Base-by-base conservation (phyloP, 805 yeast genomes). In the Scheffersomyces amazonensis region DNA sequence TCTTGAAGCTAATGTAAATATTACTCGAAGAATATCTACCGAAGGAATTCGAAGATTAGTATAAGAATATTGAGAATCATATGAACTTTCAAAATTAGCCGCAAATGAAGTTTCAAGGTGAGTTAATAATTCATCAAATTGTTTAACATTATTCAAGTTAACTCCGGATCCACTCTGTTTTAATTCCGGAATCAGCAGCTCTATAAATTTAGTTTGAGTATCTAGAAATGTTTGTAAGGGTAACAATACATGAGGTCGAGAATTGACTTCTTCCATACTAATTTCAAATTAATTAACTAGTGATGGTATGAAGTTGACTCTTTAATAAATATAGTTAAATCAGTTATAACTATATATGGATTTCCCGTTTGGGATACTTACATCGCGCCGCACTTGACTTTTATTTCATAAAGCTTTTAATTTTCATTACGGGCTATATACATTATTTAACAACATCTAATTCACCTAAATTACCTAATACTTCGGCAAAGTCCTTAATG, bases 401-500 rank as follows among this genome's bases (percentile, higher is more conserved):
- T n/a, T n/a, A n/a, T n/a, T n/a, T n/a, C n/a, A n/a, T n/a, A n/a
- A n/a, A n/a, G n/a, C n/a, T n/a, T n/a, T n/a, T n/a, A n/a, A n/a
- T n/a, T n/a, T n/a, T n/a, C n/a, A n/a, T n/a, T n/a, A n/a, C n/a
- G n/a, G n/a, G n/a, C n/a, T n/a, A n/a, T n/a, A n/a, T n/a, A n/a
- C n/a, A n/a, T n/a, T n/a, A n/a, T n/a, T n/a, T n/a, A n/a, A n/a
- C n/a, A n/a, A n/a, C n/a, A n/a, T 61, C 68, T 8, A 57, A 51
- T 39, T 68, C 71, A 5, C 73, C 73, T 10, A 69, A 40, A 17
- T 53, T 55, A 1, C 73, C 73, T 28, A 69, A 39, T 6, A 69
- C 62, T 39, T 63, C 69, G 1, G 70, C 73, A 52, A 69, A 69
- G 39, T 65, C 73, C 41, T 65, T 66, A 37, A 69, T 56, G 4